Percentiles rank a stretch among this genome's conserved stretches.
These are phyloP conservation scores for Aspergillus tamarii DNA, from an alignment of 2,329 filamentous ascomycete genomes.

Conservation along the genomic window DNA sequence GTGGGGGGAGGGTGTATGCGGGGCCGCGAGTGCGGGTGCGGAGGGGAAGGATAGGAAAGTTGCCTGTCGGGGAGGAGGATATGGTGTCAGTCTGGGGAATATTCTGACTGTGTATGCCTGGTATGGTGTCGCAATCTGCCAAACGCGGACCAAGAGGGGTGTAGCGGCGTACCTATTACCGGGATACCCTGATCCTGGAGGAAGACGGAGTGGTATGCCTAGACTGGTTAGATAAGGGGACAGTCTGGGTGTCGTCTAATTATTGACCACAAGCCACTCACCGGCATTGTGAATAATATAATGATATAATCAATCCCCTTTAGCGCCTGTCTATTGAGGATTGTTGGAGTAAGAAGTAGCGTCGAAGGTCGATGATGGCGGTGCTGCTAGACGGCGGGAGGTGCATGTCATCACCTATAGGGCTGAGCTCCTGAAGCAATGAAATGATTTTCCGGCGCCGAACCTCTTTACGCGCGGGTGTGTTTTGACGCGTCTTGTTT, in stretches of 20 bases:
- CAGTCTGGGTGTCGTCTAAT: neutral
- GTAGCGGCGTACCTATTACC: conserved; percentile 57
- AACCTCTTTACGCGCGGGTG: conserved; percentile 45
- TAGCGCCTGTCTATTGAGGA: conserved; percentile 27
- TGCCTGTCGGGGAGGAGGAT: conserved; percentile 59
- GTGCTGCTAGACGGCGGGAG: conserved; percentile 22
- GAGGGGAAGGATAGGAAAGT: conserved; percentile 92
- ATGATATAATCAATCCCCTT: conserved; percentile 15
- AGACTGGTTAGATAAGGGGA: conserved; percentile 18
- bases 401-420: conserved; percentile 33
- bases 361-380: conserved; percentile 16
- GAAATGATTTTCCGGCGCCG: conserved; percentile 43
- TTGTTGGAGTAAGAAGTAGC: conserved; percentile 13
- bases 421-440: conserved; percentile 16
- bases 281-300: conserved; percentile 48
- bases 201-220: conserved; percentile 99
- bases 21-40: conserved; percentile 96
- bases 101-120: neutral
- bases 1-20: conserved; percentile 76
- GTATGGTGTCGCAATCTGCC: neutral
- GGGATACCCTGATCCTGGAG: conserved; percentile 74
- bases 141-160: conserved; percentile 31
- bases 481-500: conserved; percentile 34
- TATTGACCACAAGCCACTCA: conserved; percentile 30
- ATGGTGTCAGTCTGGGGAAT: neutral